Base-by-base conservation (phyloP, 2,329 filamentous ascomycete species). In the Remersonia thermophila region DNA sequence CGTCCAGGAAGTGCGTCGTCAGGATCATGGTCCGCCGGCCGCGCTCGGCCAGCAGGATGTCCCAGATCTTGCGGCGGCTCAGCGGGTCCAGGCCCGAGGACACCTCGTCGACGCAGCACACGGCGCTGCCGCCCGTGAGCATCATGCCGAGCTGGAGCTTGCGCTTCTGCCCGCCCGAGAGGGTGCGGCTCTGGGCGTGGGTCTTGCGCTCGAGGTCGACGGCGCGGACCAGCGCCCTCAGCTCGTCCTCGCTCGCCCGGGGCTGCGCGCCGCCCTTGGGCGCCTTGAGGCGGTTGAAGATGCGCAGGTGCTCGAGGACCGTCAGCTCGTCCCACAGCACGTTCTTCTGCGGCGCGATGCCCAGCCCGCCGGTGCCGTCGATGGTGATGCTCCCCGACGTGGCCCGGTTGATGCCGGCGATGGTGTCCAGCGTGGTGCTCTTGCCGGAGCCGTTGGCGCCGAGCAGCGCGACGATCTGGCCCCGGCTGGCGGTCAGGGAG, bases 121-220 rank as follows among this genome's bases (percentile, higher is more conserved):
- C 79, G 16, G 76, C 76, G 43, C 82, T 89, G 9, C 85, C 86
- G 42, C 89, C 87, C 3, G 84, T 93, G 48, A 95, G 77, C 85
- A 94, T 94, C 76, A 94, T 89, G 4, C 85, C 86, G 2, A 95
- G 67, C 56, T 95, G 87, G 7, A 94, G 67, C 56, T 95, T 95
- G 35, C 87, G 69, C 61, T 93, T 94, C 56, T 95, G 87, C 0
- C 87, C 87, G 7, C 87, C 87, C 2, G 85, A 93, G 0, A 95
- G 65, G 0, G 84, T 93, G 51, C 76, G 78, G 0, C 85, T 73
- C 41, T 69, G 65, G 0, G 86, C 80, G 26, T 74, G 71, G 28
- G 76, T 62, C 59, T 95, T 95, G 35, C 74, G 67, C 15, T 69
- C 70, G 2, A 95, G 68, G 53, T 93, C 89, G 44, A 91, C 77